A percentile compares a stretch with the other conserved stretches of the same genome.
phyloP scores from a whole-genome alignment of 2,329 filamentous ascomycete species.

The Gnomoniopsis sp. region DNA sequence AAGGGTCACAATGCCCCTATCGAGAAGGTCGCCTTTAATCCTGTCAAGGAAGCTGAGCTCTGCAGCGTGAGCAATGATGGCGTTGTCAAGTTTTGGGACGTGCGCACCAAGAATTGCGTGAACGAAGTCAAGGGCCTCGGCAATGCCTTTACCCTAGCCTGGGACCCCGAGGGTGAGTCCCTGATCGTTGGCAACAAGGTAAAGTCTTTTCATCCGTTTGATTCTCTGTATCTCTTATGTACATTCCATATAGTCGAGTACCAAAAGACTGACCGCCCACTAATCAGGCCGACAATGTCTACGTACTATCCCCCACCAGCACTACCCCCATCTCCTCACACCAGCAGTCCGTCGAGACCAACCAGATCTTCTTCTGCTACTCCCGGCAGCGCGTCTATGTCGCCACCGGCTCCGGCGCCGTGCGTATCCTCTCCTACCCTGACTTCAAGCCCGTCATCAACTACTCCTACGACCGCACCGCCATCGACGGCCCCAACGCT shows the following conservation, averaged over 20 bases:
- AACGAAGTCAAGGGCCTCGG: constrained; percentile 67
- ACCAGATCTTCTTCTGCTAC: constrained; percentile 73
- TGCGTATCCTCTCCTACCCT: constrained; percentile 68
- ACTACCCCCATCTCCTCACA: constrained; percentile 54
- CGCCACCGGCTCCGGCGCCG: constrained; percentile 67
- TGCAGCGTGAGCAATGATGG: constrained; percentile 73
- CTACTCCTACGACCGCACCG: constrained; percentile 36
- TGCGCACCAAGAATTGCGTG: constrained; percentile 66
- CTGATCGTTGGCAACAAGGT: constrained; percentile 74
- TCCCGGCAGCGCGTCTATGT: constrained; percentile 67
- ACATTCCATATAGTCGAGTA: background rate
- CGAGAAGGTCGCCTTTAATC: constrained; percentile 76
- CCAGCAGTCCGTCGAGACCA: constrained; percentile 62
- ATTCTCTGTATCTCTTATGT: background rate
- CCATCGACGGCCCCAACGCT: constrained; percentile 30
- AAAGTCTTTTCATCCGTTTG: constrained; percentile 5
- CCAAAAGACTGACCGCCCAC: background rate
- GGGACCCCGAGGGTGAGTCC: constrained; percentile 68
- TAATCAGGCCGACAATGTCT: constrained; percentile 57
- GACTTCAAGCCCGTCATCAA: constrained; percentile 54
- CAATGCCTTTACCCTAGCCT: constrained; percentile 67
- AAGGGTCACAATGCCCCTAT: constrained; percentile 63
- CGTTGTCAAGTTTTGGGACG: constrained; percentile 76
- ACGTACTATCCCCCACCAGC: constrained; percentile 58
- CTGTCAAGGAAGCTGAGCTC: constrained; percentile 71